phyloP scores from a whole-genome alignment of 371 early-diverging fungal species.

The Circinella minor region DNA sequence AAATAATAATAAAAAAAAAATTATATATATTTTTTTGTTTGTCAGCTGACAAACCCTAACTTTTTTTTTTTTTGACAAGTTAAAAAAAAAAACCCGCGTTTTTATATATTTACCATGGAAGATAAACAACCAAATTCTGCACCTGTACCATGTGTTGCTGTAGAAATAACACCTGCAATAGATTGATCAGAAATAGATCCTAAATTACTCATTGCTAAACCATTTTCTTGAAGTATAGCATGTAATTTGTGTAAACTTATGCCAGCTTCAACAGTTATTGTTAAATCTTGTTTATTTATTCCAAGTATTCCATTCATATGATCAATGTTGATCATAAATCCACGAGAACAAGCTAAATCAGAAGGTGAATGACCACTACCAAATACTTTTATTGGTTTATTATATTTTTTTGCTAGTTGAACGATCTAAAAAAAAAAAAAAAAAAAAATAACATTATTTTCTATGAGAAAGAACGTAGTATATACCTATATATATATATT shows the following conservation, averaged over 20 bases:
- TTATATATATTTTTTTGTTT: too few species aligned
- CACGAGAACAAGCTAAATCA: conserved; percentile 76
- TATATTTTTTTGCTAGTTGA: conserved; percentile 41
- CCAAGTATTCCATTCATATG: conserved; percentile 61
- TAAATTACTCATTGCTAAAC: conserved; percentile 73
- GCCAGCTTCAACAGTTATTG: conserved; percentile 76
- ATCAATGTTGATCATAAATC: conserved; percentile 75
- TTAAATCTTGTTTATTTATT: conserved; percentile 50
- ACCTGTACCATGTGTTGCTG: conserved; percentile 87
- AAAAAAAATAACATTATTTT: background rate
- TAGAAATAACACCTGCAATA: conserved; percentile 78
- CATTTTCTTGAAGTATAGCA: conserved; percentile 57
- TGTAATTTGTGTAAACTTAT: conserved; percentile 72
- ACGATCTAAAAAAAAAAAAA: conserved; percentile 46
- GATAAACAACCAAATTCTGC: conserved; percentile 71
- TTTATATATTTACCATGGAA: conserved; percentile 53
- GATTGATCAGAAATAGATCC: conserved; percentile 88
- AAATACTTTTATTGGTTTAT: conserved; percentile 66
- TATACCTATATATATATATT: too few species aligned
- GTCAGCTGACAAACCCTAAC: background rate
- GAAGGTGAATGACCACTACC: conserved; percentile 87
- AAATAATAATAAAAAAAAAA: background rate
- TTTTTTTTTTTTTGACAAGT: background rate
- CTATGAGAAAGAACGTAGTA: too few species aligned
- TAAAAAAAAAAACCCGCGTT: background rate